These are phyloP conservation scores for Pyrenophora seminiperda DNA, from an alignment of 2,329 filamentous ascomycete genomes.

Conservation along the genomic window DNA sequence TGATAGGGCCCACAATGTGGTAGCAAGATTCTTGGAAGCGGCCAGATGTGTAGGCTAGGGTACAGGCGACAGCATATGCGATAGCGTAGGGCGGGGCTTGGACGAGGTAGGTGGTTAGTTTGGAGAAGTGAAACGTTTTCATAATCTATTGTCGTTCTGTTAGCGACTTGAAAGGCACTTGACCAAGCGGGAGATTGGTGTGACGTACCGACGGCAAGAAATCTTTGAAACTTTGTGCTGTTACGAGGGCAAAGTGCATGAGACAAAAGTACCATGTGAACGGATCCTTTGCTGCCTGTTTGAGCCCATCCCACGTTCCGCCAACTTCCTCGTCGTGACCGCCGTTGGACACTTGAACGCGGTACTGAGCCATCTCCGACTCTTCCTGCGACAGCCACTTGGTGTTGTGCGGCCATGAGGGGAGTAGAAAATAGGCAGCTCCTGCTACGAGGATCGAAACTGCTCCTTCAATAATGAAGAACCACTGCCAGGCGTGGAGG, in stretches of 20 bases:
- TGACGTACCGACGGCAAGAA: constrained; percentile 37
- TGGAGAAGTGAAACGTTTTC: constrained; percentile 26
- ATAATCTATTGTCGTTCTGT: constrained; percentile 19
- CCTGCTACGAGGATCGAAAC: constrained; percentile 52
- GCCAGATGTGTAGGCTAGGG: constrained; percentile 35
- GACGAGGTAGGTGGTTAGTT: constrained; percentile 47
- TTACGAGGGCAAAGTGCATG: constrained; percentile 49
- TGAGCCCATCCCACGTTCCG: constrained; percentile 49
- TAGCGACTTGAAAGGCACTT: not conserved
- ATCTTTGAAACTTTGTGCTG: constrained; percentile 41
- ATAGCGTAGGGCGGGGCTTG: constrained; percentile 50
- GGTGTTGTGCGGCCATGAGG: constrained; percentile 27
- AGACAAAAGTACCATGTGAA: constrained; percentile 50
- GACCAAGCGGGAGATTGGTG: not conserved
- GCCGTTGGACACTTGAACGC: constrained; percentile 36
- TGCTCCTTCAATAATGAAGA: constrained; percentile 61
- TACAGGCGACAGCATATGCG: constrained; percentile 33
- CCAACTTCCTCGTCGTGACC: constrained; percentile 48
- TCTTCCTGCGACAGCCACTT: constrained; percentile 24
- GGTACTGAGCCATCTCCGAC: constrained; percentile 35
- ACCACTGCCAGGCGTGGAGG: constrained; percentile 51
- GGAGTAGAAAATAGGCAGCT: constrained; percentile 40
- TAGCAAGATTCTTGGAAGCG: constrained; percentile 38
- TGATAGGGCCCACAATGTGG: constrained; percentile 34
- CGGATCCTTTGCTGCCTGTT: constrained; percentile 46